Evolutionary conservation across 1,284 basidiomycete genomes (phyloP).

Genomic region (Austroboletus novae-zelandiae): DNA sequence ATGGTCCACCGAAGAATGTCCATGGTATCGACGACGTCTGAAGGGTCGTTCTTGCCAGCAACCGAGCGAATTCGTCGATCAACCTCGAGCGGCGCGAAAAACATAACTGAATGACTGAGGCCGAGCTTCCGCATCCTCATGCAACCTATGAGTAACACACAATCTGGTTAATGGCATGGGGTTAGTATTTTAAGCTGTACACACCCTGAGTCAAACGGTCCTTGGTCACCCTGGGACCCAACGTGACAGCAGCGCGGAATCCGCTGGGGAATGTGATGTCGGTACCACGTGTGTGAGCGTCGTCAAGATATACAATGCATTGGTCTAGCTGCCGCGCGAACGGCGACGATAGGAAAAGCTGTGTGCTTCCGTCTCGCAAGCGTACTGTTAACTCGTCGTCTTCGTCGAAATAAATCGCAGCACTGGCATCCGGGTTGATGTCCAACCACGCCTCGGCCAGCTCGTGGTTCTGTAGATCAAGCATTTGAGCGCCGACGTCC

Average conservation of each 20-base stretch:
- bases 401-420: conserved; percentile 7
- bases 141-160: conserved; percentile 35
- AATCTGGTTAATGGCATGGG: background rate
- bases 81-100: conserved; percentile 48
- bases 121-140: conserved; percentile 54
- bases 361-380: conserved; percentile 37
- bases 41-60: conserved; percentile 6
- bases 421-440: conserved; percentile 31
- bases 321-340: conserved; percentile 41
- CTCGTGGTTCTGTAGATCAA: conserved; percentile 46
- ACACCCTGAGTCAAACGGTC: conserved; percentile 53
- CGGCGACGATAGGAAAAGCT: conserved; percentile 43
- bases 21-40: conserved; percentile 15
- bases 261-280: conserved; percentile 48
- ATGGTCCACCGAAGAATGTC: conserved; percentile 49
- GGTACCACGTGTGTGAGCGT: conserved; percentile 57
- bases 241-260: conserved; percentile 48
- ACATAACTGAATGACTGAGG: conserved; percentile 47
- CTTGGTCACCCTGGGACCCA: conserved; percentile 54
- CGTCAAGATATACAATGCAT: conserved; percentile 55
- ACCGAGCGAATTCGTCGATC: conserved; percentile 39
- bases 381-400: conserved; percentile 37
- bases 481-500: conserved; percentile 42
- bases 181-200: background rate
- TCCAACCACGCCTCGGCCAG: conserved; percentile 43